A percentile compares a stretch with the other conserved stretches of the same genome.
Conservation (phyloP, 1,284 basidiomycete species). For the Ustilago tritici region DNA sequence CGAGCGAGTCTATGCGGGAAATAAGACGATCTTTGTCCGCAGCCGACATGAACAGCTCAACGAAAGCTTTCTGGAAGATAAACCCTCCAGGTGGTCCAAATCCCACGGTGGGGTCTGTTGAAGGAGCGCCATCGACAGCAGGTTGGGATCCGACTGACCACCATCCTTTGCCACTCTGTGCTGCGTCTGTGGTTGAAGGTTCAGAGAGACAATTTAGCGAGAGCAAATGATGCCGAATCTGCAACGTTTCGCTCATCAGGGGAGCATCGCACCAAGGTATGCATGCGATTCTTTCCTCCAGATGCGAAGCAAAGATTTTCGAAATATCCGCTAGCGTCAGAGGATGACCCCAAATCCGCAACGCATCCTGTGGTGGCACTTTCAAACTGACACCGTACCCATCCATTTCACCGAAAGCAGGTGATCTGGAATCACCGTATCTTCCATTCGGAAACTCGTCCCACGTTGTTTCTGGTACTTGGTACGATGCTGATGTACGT, state of each 20-base stretch:
- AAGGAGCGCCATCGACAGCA: conserved; percentile 63
- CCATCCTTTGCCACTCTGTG: conserved; percentile 72
- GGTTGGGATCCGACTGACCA: conserved; percentile 99
- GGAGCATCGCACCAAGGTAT: conserved; percentile 92
- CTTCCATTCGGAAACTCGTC: conserved; percentile 69
- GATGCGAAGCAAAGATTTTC: conserved; percentile 81
- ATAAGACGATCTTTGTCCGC: conserved; percentile 78
- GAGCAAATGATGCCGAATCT: conserved; percentile 84
- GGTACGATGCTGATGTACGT: conserved; percentile 44
- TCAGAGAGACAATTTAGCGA: conserved; percentile 74
- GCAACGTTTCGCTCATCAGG: conserved; percentile 84
- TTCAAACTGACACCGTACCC: conserved; percentile 69
- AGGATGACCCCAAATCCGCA: conserved; percentile 85
- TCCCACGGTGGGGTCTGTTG: conserved; percentile 77
- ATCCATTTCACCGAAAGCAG: conserved; percentile 68
- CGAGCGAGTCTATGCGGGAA: conserved; percentile 74
- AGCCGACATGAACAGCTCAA: conserved; percentile 88
- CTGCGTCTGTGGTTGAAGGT: neutral
- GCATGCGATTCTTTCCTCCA: conserved; percentile 76
- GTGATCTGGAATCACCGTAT: conserved; percentile 66
- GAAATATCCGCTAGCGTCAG: conserved; percentile 80
- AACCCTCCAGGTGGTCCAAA: conserved; percentile 93
- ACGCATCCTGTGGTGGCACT: conserved; percentile 74
- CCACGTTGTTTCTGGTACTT: conserved; percentile 60
- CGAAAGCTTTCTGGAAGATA: conserved; percentile 97